phyloP scores from a whole-genome alignment of 2,329 filamentous ascomycete species.

The Fusarium xyrophilum region DNA sequence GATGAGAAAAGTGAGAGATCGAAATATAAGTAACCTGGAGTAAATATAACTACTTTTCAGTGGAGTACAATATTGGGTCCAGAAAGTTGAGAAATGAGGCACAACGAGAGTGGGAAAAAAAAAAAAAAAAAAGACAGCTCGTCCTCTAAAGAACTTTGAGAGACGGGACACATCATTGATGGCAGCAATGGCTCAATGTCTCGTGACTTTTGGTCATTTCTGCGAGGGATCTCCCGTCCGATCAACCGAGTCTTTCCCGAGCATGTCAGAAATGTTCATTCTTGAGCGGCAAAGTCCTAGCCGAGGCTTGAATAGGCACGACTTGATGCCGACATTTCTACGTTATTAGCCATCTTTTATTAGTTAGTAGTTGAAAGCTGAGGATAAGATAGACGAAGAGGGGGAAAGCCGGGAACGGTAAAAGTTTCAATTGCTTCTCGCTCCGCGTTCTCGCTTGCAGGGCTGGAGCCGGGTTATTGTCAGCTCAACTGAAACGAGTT shows the following conservation, averaged over 20 bases:
- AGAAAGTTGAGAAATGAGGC: neutral
- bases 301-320: neutral
- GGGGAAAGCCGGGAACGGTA: neutral
- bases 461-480: neutral
- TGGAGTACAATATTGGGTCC: neutral
- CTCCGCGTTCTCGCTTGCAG: neutral
- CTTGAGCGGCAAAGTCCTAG: neutral
- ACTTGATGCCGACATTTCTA: neutral
- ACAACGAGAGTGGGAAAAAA: neutral
- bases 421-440: neutral
- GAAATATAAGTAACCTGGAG: neutral
- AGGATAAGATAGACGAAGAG: neutral
- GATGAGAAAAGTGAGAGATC: neutral
- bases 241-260: slow-evolving; percentile 43
- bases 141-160: slow-evolving; percentile 18
- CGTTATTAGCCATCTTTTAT: neutral
- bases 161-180: slow-evolving; percentile 31
- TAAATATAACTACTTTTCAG: neutral
- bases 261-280: neutral
- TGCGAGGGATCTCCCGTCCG: slow-evolving; percentile 26
- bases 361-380: neutral
- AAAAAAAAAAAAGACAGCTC: neutral
- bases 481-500: slow-evolving; percentile 22
- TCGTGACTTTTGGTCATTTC: slow-evolving; percentile 32
- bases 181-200: slow-evolving; percentile 27